phyloP scores from a whole-genome alignment of 129 eudicot species.

The Gnaphalium uliginosum region DNA sequence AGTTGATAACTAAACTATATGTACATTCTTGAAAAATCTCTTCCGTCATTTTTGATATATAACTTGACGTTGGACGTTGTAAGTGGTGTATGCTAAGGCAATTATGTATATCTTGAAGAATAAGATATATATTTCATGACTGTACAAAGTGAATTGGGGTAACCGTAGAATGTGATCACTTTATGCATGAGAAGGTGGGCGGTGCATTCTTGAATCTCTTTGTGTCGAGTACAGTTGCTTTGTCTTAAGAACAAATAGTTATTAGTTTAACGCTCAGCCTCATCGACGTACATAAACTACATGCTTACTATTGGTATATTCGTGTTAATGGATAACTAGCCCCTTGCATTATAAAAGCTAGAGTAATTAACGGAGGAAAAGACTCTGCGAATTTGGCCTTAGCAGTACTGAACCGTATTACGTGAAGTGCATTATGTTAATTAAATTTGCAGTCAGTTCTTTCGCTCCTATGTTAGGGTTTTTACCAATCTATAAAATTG shows the following conservation, averaged over 20 bases:
- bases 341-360: too few relatives aligned
- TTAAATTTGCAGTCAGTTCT: background rate
- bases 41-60: background rate
- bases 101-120: background rate
- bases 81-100: background rate
- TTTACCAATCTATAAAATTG: background rate
- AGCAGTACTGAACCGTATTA: background rate
- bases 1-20: background rate
- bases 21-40: background rate
- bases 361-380: background rate
- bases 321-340: too few relatives aligned
- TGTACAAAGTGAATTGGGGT: background rate
- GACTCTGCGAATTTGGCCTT: background rate
- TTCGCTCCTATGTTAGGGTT: background rate
- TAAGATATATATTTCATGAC: background rate
- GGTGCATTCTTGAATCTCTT: background rate
- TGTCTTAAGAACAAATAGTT: background rate
- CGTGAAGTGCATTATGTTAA: background rate
- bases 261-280: background rate
- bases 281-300: background rate
- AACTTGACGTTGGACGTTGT: background rate
- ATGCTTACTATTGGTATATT: too few relatives aligned
- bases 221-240: too few relatives aligned
- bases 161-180: background rate
- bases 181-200: background rate